phyloP scores from a whole-genome alignment of 2,329 filamentous ascomycete genomes.

The Juglanconis juglandina region DNA sequence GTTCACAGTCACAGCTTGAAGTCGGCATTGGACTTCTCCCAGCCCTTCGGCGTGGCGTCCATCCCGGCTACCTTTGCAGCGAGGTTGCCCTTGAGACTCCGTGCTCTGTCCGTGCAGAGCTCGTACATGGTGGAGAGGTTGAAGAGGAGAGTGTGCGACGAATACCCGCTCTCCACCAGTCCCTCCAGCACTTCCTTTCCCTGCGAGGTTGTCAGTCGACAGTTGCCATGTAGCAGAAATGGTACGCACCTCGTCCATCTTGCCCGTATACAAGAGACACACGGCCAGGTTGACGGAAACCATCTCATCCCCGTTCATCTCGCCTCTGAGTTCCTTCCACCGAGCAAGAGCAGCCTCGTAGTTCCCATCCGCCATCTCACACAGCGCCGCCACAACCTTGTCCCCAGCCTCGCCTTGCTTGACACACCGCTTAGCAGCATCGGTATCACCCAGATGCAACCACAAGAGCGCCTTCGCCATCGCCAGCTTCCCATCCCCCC shows the following conservation, averaged over 20 bases:
- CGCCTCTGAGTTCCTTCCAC: conserved; percentile 53
- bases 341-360: conserved; percentile 60
- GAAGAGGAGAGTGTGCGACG: conserved; percentile 79
- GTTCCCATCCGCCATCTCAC: conserved; percentile 74
- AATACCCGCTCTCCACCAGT: conserved; percentile 58
- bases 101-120: conserved; percentile 75
- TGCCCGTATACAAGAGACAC: conserved; percentile 76
- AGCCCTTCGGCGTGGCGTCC: conserved; percentile 54
- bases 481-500: conserved; percentile 37
- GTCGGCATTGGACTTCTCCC: conserved; percentile 69
- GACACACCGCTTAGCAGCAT: conserved; percentile 59
- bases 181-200: conserved; percentile 65
- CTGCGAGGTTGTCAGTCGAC: conserved; percentile 35
- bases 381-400: conserved; percentile 61
- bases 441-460: conserved; percentile 74
- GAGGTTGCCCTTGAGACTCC: conserved; percentile 66
- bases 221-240: neutral
- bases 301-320: conserved; percentile 57
- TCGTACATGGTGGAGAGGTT: conserved; percentile 92
- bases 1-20: conserved; percentile 62
- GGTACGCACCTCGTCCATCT: conserved; percentile 61
- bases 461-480: conserved; percentile 64
- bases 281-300: conserved; percentile 80
- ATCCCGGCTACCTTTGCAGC: conserved; percentile 65
- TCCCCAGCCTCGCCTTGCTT: conserved; percentile 33